Evolutionary conservation across 768 basidiomycete genomes (phyloP).

Genomic region (Lentinus tigrinus): DNA sequence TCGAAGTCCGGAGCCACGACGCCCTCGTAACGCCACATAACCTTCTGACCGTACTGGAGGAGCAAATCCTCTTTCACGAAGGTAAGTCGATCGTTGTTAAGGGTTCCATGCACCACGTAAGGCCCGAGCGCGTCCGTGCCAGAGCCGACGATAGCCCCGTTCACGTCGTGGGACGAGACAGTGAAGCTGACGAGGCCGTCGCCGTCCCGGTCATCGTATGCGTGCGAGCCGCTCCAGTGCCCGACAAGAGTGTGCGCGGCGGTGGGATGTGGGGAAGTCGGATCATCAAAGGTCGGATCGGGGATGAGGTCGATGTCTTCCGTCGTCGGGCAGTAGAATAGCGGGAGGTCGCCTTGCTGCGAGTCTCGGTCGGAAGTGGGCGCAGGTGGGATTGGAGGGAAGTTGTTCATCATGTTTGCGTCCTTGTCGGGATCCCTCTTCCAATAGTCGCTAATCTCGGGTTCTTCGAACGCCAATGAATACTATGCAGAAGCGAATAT

Average conservation of each 20-base stretch:
- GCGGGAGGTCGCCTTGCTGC: background rate
- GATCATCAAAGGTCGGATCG: background rate
- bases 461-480: background rate
- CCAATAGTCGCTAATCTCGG: background rate
- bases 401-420: background rate
- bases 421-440: background rate
- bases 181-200: constrained; percentile 1
- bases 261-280: background rate
- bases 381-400: background rate
- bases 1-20: background rate
- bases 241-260: background rate
- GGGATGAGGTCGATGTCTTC: background rate
- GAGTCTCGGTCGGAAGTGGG: background rate
- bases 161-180: background rate
- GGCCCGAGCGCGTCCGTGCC: constrained; percentile 4
- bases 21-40: constrained; percentile 4
- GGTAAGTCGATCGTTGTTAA: background rate
- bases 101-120: background rate
- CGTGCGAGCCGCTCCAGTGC: constrained; percentile 5
- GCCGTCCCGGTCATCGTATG: background rate
- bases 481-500: background rate
- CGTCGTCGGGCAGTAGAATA: background rate
- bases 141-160: background rate
- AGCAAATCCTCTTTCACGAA: constrained; percentile 1
- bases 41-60: background rate